Evolutionary conservation across 2,329 filamentous ascomycete genomes (phyloP).

Genomic region (Didymella keratinophila): DNA sequence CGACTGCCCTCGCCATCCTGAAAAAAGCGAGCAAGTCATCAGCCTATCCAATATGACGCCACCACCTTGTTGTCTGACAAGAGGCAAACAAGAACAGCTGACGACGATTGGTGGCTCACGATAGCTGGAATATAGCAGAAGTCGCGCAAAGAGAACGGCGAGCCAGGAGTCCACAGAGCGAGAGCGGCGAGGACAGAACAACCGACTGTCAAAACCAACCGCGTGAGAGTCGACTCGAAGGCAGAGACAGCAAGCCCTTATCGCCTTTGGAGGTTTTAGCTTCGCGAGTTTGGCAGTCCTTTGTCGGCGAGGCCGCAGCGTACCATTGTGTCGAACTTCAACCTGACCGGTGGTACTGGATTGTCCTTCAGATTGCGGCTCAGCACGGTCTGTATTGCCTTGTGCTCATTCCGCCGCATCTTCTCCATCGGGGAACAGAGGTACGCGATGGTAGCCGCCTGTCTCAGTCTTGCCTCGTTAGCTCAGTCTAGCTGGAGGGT

Average conservation of each 20-base stretch:
- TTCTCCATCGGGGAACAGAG: not conserved
- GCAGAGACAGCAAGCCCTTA: not conserved
- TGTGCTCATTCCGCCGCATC: not conserved
- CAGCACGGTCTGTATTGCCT: not conserved
- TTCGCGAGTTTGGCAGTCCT: not conserved
- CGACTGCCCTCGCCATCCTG: conserved; percentile 9
- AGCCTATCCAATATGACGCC: conserved; percentile 12
- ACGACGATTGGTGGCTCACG: not conserved
- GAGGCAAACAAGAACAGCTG: conserved; percentile 16
- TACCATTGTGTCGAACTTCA: not conserved
- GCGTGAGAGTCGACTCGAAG: not conserved
- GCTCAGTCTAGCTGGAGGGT: conserved; percentile 1
- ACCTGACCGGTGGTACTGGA: not conserved
- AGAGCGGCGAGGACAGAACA: not conserved
- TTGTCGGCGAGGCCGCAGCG: not conserved
- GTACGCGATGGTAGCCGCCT: not conserved
- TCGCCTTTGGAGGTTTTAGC: not conserved
- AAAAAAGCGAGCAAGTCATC: conserved; percentile 10
- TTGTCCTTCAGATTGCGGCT: not conserved
- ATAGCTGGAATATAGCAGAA: not conserved
- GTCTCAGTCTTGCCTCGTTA: conserved; percentile 13
- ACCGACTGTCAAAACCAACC: not conserved
- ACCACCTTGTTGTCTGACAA: conserved; percentile 1
- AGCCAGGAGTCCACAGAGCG: not conserved
- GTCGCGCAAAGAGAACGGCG: not conserved